Base-by-base conservation (phyloP, 78 protist species). In the Chrysochromulina parva region DNA sequence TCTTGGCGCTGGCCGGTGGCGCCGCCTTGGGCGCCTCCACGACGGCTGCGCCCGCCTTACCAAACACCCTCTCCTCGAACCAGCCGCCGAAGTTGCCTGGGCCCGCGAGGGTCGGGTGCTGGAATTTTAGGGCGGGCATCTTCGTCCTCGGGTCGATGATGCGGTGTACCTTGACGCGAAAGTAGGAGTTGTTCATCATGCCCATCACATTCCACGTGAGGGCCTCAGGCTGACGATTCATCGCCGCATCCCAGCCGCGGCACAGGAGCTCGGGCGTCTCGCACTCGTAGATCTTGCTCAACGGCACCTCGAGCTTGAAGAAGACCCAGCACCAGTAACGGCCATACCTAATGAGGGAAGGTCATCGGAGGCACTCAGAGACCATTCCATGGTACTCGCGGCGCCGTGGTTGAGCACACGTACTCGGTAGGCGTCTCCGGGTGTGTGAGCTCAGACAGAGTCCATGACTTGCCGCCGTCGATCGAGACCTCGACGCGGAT, bases 121-220 rank as follows among this genome's bases (percentile, higher is more conserved):
- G 74, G 69, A 88, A 88, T 55, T 38, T 3, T 13, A 84, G 54
- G 28, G 53, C 17, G 38, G 65, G 69, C 71, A 1, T 4, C 6
- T 1, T 80, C 0, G 14, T 60, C 52, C 55, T 6, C 26, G 89
- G 59, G 48, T 38, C 57, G 19, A 16, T 4, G 50, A 24, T 10
- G 24, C 50, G 69, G 89, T 85, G 69, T 5, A 60, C 60, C 28
- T 53, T 65, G 66, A 88, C 85, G 28, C 69, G 47, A 71, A 71
- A 88, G 91, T 24, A 2, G 47, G 91, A 58, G 90, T 91, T 91
- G 93, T 91, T 91, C 62, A 85, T 65, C 93, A 91, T 91, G 52
- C 93, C 93, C 93, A 91, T 91, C 59, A 91, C 86, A 85, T 91
- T 91, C 90, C 90, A 91, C 26, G 85, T 60, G 26, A 85, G 24